These are phyloP conservation scores for Leptomonas pyrrhocoris DNA, from an alignment of 208 protist genomes.

Conservation along the genomic window DNA sequence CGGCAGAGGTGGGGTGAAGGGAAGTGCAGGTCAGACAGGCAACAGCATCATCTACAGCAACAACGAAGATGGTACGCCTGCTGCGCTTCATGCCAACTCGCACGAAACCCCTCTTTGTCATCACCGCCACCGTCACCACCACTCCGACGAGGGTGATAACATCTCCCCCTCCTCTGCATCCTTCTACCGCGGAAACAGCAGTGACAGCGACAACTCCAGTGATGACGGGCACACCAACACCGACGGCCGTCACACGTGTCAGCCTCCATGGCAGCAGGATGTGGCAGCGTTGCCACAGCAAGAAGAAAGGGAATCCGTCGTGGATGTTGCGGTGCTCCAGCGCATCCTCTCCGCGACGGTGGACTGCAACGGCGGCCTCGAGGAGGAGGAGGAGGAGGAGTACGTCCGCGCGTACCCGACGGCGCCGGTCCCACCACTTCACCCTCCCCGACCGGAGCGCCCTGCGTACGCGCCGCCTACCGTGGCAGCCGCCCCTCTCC, in stretches of 20 bases:
- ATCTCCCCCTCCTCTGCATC: neutral
- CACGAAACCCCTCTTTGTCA: neutral
- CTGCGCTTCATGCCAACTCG: neutral
- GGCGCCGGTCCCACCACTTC: neutral
- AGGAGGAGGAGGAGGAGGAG: neutral
- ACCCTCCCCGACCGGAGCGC: neutral
- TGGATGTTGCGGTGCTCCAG: neutral
- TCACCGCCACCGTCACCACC: neutral
- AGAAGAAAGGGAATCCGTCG: neutral
- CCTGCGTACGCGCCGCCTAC: neutral
- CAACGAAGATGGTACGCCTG: neutral
- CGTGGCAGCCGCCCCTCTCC: neutral
- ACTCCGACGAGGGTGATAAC: neutral
- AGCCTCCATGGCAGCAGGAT: neutral
- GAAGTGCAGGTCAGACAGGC: neutral
- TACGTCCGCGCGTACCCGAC: slow-evolving; percentile 3
- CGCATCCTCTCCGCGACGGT: neutral
- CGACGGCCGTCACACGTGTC: no score
- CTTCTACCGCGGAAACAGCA: neutral
- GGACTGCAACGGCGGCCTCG: neutral
- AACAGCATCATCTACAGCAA: no score
- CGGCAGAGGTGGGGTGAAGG: neutral
- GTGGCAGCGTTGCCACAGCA: neutral
- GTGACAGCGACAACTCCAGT: neutral
- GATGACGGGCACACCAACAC: neutral